Conservation (phyloP, 2,329 filamentous ascomycete species). For the Colletotrichum melonis region DNA sequence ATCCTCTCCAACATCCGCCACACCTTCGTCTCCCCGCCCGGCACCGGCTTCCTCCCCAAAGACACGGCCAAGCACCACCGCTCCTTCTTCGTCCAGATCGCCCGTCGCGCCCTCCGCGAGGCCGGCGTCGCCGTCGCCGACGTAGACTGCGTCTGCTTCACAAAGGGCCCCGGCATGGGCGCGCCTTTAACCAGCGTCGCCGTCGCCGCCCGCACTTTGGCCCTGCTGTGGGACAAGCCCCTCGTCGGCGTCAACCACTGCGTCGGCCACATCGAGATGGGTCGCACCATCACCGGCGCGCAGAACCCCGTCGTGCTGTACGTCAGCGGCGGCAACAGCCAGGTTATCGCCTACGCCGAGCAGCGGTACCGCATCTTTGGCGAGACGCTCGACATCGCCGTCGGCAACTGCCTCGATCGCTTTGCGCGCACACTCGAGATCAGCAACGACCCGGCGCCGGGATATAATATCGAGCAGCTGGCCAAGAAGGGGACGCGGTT, state of each 20-base stretch:
- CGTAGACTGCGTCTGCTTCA: conserved; percentile 95
- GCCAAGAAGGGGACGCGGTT: conserved; percentile 79
- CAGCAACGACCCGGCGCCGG: conserved; percentile 94
- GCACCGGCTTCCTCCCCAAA: conserved; percentile 94
- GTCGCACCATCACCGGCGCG: conserved; percentile 89
- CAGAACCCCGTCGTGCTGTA: conserved; percentile 94
- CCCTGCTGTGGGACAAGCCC: conserved; percentile 87
- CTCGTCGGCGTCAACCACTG: conserved; percentile 98
- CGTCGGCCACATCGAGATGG: conserved; percentile 99
- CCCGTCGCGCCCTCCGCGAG: conserved; percentile 80
- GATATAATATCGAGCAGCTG: conserved; percentile 97
- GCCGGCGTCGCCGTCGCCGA: conserved; percentile 72
- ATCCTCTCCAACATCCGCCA: conserved; percentile 95
- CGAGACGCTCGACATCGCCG: conserved; percentile 96
- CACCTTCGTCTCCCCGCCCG: conserved; percentile 91
- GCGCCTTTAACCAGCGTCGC: conserved; percentile 90
- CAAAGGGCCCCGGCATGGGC: conserved; percentile 95
- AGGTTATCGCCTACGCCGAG: conserved; percentile 96
- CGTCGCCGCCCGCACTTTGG: conserved; percentile 83
- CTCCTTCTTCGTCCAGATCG: conserved; percentile 82
- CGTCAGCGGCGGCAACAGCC: conserved; percentile 95
- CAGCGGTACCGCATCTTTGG: conserved; percentile 98
- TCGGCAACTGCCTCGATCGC: conserved; percentile 96
- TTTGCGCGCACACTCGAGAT: conserved; percentile 93
- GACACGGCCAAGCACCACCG: conserved; percentile 96